phyloP scores from a whole-genome alignment of 2,329 filamentous ascomycete genomes.

The Mycosphaerella arachidis region DNA sequence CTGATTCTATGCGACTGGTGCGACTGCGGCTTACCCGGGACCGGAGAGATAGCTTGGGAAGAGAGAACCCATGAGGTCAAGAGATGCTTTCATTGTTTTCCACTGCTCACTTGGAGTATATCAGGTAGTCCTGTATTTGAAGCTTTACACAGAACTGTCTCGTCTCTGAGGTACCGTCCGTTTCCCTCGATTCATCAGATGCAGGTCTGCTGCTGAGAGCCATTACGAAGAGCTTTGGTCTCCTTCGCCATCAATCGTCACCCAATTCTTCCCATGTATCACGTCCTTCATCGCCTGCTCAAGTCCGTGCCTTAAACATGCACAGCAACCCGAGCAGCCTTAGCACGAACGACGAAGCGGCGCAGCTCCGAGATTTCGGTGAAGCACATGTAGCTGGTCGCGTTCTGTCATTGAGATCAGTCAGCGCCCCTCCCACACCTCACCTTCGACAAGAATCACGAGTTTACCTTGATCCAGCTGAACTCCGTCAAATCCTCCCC shows the following conservation, averaged over 20 bases:
- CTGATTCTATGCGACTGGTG: neutral
- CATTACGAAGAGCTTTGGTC: neutral
- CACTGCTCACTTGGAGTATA: neutral
- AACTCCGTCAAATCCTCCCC: conserved; percentile 19
- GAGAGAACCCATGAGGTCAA: neutral
- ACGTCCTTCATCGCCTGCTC: neutral
- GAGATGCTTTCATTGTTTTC: neutral
- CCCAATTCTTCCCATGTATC: neutral
- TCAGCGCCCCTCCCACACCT: neutral
- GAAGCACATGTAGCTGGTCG: conserved; percentile 28
- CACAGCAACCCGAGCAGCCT: neutral
- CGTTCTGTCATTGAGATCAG: neutral
- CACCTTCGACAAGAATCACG: neutral
- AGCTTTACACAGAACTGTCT: neutral
- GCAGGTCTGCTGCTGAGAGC: neutral
- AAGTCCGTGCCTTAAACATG: neutral
- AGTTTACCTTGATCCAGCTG: conserved; percentile 17
- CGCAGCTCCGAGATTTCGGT: conserved; percentile 13
- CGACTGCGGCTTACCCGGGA: neutral
- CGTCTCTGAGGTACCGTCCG: neutral
- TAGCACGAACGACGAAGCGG: conserved; percentile 17
- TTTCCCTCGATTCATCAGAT: neutral
- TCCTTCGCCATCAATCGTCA: neutral
- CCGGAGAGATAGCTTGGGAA: neutral
- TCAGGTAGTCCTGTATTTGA: neutral